phyloP scores from a whole-genome alignment of 805 yeast species.

The Yarrowia porcina region DNA sequence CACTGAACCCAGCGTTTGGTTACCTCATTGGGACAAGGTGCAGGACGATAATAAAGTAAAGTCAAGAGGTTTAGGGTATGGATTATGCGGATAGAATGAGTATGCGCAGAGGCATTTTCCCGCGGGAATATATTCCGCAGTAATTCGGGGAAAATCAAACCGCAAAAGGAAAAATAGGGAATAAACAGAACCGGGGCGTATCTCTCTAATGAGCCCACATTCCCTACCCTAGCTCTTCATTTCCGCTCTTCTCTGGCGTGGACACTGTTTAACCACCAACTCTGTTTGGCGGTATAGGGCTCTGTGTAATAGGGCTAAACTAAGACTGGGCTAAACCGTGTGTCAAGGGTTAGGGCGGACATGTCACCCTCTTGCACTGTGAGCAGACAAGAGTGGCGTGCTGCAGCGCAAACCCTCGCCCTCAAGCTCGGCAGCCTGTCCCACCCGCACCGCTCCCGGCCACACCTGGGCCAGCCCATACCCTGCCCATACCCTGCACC shows the following conservation, averaged over 20 bases:
- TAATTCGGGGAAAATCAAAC: neutral
- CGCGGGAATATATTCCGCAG: neutral
- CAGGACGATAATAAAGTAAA: neutral
- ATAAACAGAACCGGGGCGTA: too few species aligned
- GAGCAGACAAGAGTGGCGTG: too few species aligned
- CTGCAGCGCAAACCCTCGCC: too few species aligned
- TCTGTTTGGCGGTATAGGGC: neutral
- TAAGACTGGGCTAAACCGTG: conserved; percentile 12
- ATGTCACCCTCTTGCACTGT: neutral
- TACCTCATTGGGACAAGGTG: conserved; percentile 7
- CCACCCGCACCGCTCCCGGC: too few species aligned
- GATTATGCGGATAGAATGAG: neutral
- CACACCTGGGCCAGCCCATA: too few species aligned
- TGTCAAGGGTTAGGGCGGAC: conserved; percentile 14
- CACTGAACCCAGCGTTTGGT: conserved; percentile 18
- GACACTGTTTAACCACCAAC: too few species aligned
- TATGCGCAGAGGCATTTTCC: neutral
- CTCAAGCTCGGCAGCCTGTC: too few species aligned
- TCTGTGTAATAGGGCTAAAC: conserved; percentile 6
- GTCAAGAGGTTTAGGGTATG: neutral
- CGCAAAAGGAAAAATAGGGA: neutral
- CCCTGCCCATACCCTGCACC: neutral
- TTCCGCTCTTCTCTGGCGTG: too few species aligned
- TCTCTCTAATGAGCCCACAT: neutral
- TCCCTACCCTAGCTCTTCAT: neutral